Conservation (phyloP, 257 asterid species). For the Voacanga thouarsii region DNA sequence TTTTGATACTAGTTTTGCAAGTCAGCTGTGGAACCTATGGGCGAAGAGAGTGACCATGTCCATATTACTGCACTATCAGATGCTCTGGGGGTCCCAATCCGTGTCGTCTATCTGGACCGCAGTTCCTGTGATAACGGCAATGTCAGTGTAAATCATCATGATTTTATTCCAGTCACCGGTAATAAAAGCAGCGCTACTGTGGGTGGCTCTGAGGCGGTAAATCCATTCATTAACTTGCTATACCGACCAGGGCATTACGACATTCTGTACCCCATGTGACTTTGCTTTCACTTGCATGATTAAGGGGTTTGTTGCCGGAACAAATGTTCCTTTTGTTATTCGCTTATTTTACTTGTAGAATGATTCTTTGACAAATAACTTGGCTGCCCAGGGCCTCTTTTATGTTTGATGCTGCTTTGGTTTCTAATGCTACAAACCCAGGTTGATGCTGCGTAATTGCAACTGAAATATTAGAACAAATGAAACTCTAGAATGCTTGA, state of each 20-base stretch:
- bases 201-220: constrained; percentile 28
- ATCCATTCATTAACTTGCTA: constrained; percentile 71
- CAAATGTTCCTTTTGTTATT: background rate
- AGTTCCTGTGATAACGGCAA: constrained; percentile 76
- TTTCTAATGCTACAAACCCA: background rate
- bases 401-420: background rate
- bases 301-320: background rate
- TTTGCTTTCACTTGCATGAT: constrained; percentile 1
- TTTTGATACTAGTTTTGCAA: constrained; percentile 75
- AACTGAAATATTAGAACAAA: background rate
- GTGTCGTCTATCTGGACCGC: constrained; percentile 87
- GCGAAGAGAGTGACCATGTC: constrained; percentile 96
- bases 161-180: constrained; percentile 51
- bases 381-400: background rate
- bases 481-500: background rate
- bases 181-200: constrained; percentile 12
- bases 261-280: constrained; percentile 69
- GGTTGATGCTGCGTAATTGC: background rate
- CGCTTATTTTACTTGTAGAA: background rate
- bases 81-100: constrained; percentile 82
- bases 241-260: constrained; percentile 98
- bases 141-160: constrained; percentile 85
- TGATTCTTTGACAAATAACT: constrained; percentile 12
- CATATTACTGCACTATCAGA: constrained; percentile 96
- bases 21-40: constrained; percentile 99